Base-by-base conservation (phyloP, 805 yeast genomes). In the Dipodascopsis uninucleata region DNA sequence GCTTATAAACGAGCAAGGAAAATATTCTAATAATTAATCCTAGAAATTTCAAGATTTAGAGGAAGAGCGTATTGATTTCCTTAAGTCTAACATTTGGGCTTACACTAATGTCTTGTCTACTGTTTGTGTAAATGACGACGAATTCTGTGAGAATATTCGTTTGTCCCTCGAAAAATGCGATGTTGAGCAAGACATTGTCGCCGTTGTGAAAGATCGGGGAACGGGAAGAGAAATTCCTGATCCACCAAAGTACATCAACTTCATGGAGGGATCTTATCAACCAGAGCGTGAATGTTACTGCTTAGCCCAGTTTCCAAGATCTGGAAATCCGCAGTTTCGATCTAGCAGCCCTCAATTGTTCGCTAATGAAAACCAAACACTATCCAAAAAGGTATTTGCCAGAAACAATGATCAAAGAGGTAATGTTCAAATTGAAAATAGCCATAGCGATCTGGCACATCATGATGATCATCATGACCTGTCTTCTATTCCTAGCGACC, bases 81-180 rank as follows among this genome's bases (percentile, higher is more conserved):
- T 83, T 45, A 82, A 85, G 57, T 69, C 81, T 14, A 84, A 80
- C 55, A 63, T 87, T 47, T 87, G 95, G 84, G 83, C 79, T 33
- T 85, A 72, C 58, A 79, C 90, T 36, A 86, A 86, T 63, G 71
- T 79, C 31, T 70, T 84, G 6, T 84, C 94, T 5, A 72, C 85
- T 0, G 71, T 80, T 2, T 87, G 95, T 60, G 89, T 86, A 25
- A 76, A 78, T 34, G 84, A 82, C 57, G 96, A 87, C 59, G 81
- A 49, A 50, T 73, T 83, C 7, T 85, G 83, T 44, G 96, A 87
- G 59, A 70, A 70, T 41, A 75, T 88, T 10, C 74, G 96, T 44
- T 61, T 78, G 5, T 63, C 77, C 2, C 70, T 86, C 41, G 95
- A 88, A 47, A 72, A 75, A 39, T 81, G 88, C 55, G 81, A 78